These are phyloP conservation scores for Zalaria sp. DNA, from an alignment of 2,329 filamentous ascomycete species.

Conservation along the genomic window DNA sequence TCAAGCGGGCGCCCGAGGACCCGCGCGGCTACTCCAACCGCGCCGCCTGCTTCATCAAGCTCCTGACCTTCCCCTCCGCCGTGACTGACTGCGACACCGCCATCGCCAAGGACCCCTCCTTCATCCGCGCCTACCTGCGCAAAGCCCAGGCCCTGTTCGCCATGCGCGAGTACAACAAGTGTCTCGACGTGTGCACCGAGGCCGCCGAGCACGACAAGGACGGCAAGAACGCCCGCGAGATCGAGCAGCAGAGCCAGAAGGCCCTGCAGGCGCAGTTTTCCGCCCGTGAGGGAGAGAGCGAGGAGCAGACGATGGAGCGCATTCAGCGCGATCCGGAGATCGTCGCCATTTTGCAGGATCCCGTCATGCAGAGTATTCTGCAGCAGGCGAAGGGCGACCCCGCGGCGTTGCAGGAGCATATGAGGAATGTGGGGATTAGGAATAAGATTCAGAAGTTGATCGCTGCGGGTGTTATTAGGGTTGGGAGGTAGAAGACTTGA, in stretches of 20 bases:
- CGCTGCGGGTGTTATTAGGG: conserved; percentile 69
- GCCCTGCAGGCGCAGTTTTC: conserved; percentile 81
- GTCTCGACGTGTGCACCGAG: conserved; percentile 75
- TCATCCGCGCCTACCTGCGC: conserved; percentile 90
- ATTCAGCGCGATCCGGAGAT: conserved; percentile 75
- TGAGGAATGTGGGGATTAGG: conserved; percentile 77
- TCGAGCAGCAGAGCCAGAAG: conserved; percentile 89
- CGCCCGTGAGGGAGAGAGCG: conserved; percentile 74
- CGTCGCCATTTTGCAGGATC: conserved; percentile 40
- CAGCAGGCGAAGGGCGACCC: conserved; percentile 94
- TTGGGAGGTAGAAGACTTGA: conserved; percentile 12
- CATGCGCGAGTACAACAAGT: conserved; percentile 97
- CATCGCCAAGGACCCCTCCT: conserved; percentile 79
- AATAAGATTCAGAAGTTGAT: conserved; percentile 91
- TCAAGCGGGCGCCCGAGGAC: conserved; percentile 85
- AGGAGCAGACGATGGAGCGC: conserved; percentile 87
- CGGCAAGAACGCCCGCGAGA: conserved; percentile 76
- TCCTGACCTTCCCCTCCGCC: conserved; percentile 88
- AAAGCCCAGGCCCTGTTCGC: conserved; percentile 92
- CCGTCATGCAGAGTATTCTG: conserved; percentile 93
- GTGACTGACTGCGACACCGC: conserved; percentile 85
- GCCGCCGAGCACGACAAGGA: conserved; percentile 64
- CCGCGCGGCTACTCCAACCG: conserved; percentile 94
- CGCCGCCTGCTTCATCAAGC: conserved; percentile 89
- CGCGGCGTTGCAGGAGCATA: conserved; percentile 86